Evolutionary conservation across 2,329 filamentous ascomycete genomes (phyloP).

Genomic region (Fusarium liriodendri): DNA sequence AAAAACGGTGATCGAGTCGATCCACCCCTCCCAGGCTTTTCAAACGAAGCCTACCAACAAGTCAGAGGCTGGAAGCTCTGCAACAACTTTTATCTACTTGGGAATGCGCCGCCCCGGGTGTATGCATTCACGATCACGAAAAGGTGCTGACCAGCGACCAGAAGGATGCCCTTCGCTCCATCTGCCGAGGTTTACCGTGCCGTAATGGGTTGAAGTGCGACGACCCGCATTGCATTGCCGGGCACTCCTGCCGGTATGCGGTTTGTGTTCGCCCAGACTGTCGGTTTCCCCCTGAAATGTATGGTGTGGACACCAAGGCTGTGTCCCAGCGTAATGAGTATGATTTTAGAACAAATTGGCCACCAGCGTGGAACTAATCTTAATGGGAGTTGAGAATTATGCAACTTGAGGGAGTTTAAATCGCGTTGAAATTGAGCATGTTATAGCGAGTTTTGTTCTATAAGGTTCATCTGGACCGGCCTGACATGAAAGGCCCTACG

Average conservation of each 20-base stretch:
- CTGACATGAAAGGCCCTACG: background rate
- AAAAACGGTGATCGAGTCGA: constrained; percentile 46
- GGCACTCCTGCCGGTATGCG: constrained; percentile 34
- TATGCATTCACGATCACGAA: constrained; percentile 45
- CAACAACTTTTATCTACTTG: constrained; percentile 48
- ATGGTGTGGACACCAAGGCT: constrained; percentile 21
- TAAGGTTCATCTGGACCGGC: too few relatives aligned
- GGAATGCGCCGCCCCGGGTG: constrained; percentile 20
- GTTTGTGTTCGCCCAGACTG: constrained; percentile 26
- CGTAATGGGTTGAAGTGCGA: constrained; percentile 41
- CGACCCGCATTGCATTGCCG: constrained; percentile 32
- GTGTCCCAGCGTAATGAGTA: background rate
- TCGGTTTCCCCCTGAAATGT: constrained; percentile 32
- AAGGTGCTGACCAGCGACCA: constrained; percentile 33
- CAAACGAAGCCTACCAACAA: constrained; percentile 25
- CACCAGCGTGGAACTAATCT: background rate
- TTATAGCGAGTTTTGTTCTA: background rate
- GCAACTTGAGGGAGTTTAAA: background rate
- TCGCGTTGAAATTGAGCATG: background rate
- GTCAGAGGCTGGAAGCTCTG: constrained; percentile 48
- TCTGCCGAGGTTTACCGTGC: constrained; percentile 47
- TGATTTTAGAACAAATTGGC: background rate
- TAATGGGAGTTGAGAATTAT: background rate
- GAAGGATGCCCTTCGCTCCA: constrained; percentile 42
- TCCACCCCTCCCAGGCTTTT: constrained; percentile 28